Evolutionary conservation across 1,284 basidiomycete genomes (phyloP).

Genomic region (Stygiomarasmius scandens): DNA sequence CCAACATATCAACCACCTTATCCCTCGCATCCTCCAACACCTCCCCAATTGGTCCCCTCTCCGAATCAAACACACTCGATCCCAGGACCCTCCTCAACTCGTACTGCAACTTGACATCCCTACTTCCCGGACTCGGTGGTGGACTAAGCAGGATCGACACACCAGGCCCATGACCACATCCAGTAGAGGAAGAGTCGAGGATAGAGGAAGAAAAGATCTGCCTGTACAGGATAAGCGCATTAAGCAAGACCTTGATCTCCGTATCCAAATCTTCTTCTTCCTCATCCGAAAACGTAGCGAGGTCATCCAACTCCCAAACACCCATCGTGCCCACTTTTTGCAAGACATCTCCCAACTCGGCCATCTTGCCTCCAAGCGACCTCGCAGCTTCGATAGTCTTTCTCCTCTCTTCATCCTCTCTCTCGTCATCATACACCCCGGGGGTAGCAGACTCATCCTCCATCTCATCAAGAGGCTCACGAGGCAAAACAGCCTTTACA

Average conservation of each 20-base stretch:
- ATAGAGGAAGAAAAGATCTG: constrained; percentile 55
- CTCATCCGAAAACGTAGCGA: constrained; percentile 28
- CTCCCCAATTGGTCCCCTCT: constrained; percentile 27
- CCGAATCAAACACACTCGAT: constrained; percentile 59
- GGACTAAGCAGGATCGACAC: constrained; percentile 54
- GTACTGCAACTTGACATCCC: constrained; percentile 41
- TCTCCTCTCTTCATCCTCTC: constrained; percentile 42
- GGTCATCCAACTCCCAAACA: constrained; percentile 17
- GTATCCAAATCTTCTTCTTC: constrained; percentile 29
- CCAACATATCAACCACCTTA: constrained; percentile 66
- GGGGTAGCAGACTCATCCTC: constrained; percentile 22
- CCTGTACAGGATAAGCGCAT: constrained; percentile 57
- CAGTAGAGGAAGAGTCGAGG: constrained; percentile 18
- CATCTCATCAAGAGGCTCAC: constrained; percentile 23
- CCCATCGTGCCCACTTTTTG: constrained; percentile 53
- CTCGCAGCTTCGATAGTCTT: constrained; percentile 58
- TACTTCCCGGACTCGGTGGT: constrained; percentile 55
- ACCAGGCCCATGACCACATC: constrained; percentile 16
- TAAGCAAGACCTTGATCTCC: constrained; percentile 55
- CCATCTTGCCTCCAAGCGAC: constrained; percentile 60
- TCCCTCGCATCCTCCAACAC: constrained; percentile 69
- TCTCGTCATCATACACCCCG: constrained; percentile 29
- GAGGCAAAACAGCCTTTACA: constrained; percentile 45
- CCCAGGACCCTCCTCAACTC: constrained; percentile 56
- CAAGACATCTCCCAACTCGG: constrained; percentile 53